Evolutionary conservation across 2,329 filamentous ascomycete genomes (phyloP).

Genomic region (Neoscytalidium dimidiatum): DNA sequence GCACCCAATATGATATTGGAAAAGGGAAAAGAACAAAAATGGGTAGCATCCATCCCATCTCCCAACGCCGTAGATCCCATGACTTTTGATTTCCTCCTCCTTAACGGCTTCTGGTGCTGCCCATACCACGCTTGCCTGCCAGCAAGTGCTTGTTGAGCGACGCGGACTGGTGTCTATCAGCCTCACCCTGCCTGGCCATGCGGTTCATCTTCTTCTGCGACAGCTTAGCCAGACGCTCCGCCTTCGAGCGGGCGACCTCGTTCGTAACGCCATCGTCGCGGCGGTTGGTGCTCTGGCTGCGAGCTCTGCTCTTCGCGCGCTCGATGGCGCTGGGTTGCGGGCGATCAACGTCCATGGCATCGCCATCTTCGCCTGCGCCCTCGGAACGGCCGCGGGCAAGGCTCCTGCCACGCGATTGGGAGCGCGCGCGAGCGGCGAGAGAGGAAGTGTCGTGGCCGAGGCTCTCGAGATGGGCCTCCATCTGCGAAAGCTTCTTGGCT

Average conservation of each 20-base stretch:
- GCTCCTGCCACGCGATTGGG: slow-evolving; percentile 72
- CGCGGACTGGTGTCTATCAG: slow-evolving; percentile 83
- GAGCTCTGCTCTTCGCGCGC: slow-evolving; percentile 71
- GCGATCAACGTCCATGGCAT: slow-evolving; percentile 70
- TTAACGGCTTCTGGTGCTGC: slow-evolving; percentile 70
- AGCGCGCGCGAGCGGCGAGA: slow-evolving; percentile 71
- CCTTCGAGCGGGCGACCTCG: slow-evolving; percentile 69
- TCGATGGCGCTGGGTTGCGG: slow-evolving; percentile 35
- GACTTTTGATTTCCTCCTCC: neutral
- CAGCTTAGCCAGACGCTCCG: slow-evolving; percentile 83
- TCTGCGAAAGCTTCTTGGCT: slow-evolving; percentile 80
- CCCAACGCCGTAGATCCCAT: slow-evolving; percentile 6
- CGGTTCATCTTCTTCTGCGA: slow-evolving; percentile 98
- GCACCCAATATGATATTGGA: neutral
- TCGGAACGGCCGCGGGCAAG: slow-evolving; percentile 60
- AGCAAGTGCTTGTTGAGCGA: slow-evolving; percentile 88
- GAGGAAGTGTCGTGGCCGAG: slow-evolving; percentile 83
- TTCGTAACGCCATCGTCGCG: slow-evolving; percentile 76
- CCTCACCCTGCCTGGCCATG: slow-evolving; percentile 95
- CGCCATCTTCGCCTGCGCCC: slow-evolving; percentile 56
- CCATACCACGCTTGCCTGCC: slow-evolving; percentile 89
- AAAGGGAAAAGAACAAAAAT: neutral
- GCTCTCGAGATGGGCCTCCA: slow-evolving; percentile 81
- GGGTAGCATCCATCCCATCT: neutral
- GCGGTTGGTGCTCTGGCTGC: slow-evolving; percentile 67